Evolutionary conservation across 768 basidiomycete species (phyloP), one percentile per base, ranked within the genome.

Genomic region (Phlegmacium glaucopus): DNA sequence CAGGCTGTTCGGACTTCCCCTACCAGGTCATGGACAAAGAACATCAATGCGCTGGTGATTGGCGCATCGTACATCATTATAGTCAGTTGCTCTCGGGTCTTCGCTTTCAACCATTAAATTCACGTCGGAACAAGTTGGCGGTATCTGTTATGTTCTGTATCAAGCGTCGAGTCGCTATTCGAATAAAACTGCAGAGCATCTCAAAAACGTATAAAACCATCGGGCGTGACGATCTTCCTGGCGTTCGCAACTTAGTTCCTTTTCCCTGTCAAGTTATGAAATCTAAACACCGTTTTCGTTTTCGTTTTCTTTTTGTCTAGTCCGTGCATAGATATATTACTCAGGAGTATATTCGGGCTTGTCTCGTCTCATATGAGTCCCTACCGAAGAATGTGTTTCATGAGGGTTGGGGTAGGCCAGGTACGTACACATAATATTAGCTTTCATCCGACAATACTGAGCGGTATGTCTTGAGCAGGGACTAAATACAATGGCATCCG

Each of bases 321-420:
- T 61, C 72, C 6, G 84, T 90, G 15, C 78, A 81, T 54, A 72
- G 76, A 46, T 86, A 84, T 54, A 77, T 90, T 48, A 71, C 76
- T 43, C 83, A 85, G 60, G 89, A 92, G 59, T 89, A 83, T 61
- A 74, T 81, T n/a, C 83, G 89, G 18, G 70, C 81, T 15, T 88
- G 85, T 63, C 68, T 89, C 34, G 74, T 90, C 53, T 72, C 82
- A 8, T 80, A 84, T 64, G 81, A 85, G 63, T 83, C 84, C 26
- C 73, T 83, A 51, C 88, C 89, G 16, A 80, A 78, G 62, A 77
- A 79, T 45, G 77, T 76, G 4, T 64, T 71, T 56, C 87, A 85
- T 55, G 78, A 80, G 36, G 89, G 89, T 10, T 90, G 88, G 87
- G 87, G 89, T 17, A 67, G 72, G 53, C 87, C 82, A 51, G 83